Conservation (phyloP, 805 yeast genomes). For the Clavispora asparagi region DNA sequence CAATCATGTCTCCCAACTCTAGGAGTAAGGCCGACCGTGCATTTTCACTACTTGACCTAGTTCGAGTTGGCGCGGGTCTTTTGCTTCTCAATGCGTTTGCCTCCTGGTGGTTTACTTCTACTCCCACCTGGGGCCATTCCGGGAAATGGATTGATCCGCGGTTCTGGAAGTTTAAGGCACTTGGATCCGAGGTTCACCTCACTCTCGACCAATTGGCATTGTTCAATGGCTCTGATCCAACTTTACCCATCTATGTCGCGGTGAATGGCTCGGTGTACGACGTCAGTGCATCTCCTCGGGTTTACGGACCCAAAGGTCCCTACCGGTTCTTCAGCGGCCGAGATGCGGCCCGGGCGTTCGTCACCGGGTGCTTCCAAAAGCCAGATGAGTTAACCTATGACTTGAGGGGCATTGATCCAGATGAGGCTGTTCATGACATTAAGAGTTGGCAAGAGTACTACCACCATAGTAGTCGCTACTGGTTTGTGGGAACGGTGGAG, state of each 20-base stretch:
- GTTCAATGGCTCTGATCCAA: constrained; percentile 47
- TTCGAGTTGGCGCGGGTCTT: constrained; percentile 43
- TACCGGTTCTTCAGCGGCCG: constrained; percentile 56
- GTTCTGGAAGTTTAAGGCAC: constrained; percentile 29
- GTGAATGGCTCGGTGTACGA: constrained; percentile 61
- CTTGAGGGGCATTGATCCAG: constrained; percentile 51
- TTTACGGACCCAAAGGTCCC: constrained; percentile 57
- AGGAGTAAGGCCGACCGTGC: not conserved
- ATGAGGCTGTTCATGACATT: constrained; percentile 36
- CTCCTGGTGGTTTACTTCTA: constrained; percentile 56
- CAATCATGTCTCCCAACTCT: not conserved
- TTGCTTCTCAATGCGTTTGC: constrained; percentile 41
- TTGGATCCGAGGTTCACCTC: constrained; percentile 20
- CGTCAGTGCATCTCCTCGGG: constrained; percentile 44
- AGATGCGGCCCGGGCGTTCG: constrained; percentile 66
- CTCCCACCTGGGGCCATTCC: constrained; percentile 56
- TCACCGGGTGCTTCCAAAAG: constrained; percentile 61
- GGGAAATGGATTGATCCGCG: constrained; percentile 44
- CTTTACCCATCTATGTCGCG: constrained; percentile 52
- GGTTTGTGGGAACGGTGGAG: constrained; percentile 56
- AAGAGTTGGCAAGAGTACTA: constrained; percentile 51
- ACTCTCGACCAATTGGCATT: constrained; percentile 42
- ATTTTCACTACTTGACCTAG: constrained; percentile 28
- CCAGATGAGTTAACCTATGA: constrained; percentile 59
- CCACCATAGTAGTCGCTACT: constrained; percentile 43